Conservation (phyloP, 495 filamentous ascomycete species). For the Sporormia fimetaria region DNA sequence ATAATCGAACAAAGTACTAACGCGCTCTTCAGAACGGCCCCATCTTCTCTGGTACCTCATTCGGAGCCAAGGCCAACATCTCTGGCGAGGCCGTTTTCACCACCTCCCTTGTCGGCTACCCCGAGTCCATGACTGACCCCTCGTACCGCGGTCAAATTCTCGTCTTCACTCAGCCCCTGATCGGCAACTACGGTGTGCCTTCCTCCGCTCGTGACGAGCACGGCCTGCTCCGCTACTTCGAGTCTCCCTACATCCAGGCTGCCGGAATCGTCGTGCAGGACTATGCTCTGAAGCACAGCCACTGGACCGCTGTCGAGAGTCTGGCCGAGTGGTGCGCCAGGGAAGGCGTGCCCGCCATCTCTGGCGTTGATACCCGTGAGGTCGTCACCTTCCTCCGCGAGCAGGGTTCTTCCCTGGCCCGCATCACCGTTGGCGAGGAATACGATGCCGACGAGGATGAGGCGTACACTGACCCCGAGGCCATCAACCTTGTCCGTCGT, state of each 20-base stretch:
- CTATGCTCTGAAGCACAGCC: slow-evolving; percentile 83
- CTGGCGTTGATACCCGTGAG: slow-evolving; percentile 89
- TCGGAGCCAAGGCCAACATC: slow-evolving; percentile 82
- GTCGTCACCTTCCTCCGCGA: slow-evolving; percentile 94
- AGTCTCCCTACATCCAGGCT: slow-evolving; percentile 93
- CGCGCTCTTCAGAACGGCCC: slow-evolving; percentile 54
- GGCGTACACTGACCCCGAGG: slow-evolving; percentile 85
- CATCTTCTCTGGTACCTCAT: slow-evolving; percentile 86
- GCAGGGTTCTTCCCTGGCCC: slow-evolving; percentile 87
- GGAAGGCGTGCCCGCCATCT: slow-evolving; percentile 91
- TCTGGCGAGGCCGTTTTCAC: slow-evolving; percentile 94
- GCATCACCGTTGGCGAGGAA: slow-evolving; percentile 92
- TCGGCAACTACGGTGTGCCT: slow-evolving; percentile 96
- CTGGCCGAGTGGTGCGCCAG: slow-evolving; percentile 88
- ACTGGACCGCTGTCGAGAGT: slow-evolving; percentile 96
- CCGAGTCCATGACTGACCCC: slow-evolving; percentile 95
- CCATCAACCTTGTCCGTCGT: slow-evolving; percentile 88
- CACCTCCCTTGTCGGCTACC: slow-evolving; percentile 86
- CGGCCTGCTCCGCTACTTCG: slow-evolving; percentile 82
- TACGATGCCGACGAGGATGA: slow-evolving; percentile 98
- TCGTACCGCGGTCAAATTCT: slow-evolving; percentile 98
- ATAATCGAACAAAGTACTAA: slow-evolving; percentile 12
- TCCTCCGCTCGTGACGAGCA: slow-evolving; percentile 62
- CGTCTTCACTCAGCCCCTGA: slow-evolving; percentile 96
- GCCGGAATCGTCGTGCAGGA: slow-evolving; percentile 92